Evolutionary conservation across 2,329 filamentous ascomycete genomes (phyloP).

Genomic region (Nigrograna mackinnonii): DNA sequence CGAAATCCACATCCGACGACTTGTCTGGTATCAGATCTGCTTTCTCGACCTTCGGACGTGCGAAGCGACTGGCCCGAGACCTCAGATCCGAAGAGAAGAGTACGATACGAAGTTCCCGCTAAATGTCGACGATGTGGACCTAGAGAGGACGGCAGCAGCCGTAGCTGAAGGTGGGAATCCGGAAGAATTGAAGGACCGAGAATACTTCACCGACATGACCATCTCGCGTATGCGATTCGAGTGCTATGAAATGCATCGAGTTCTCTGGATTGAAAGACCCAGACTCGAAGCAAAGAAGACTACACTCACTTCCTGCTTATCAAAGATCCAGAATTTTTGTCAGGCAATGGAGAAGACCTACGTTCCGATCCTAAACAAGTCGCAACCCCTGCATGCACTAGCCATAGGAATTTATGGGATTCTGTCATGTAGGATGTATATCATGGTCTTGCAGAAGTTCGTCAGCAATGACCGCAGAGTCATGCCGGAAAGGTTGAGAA

Average conservation of each 20-base stretch:
- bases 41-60: conserved; percentile 76
- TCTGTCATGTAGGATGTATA: conserved; percentile 64
- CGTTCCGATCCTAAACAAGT: conserved; percentile 63
- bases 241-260: conserved; percentile 72
- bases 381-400: conserved; percentile 66
- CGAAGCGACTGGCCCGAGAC: conserved; percentile 73
- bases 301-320: conserved; percentile 65
- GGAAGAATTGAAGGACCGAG: conserved; percentile 43
- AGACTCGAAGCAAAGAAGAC: conserved; percentile 64
- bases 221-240: conserved; percentile 72
- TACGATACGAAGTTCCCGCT: conserved; percentile 74
- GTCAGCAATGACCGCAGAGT: conserved; percentile 51
- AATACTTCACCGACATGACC: conserved; percentile 69
- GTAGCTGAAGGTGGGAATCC: conserved; percentile 29
- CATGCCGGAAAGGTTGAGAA: conserved; percentile 66
- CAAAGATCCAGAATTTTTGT: conserved; percentile 71
- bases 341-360: conserved; percentile 68
- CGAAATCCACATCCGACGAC: conserved; percentile 71
- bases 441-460: conserved; percentile 72
- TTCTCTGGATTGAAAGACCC: conserved; percentile 70
- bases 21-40: conserved; percentile 79
- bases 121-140: conserved; percentile 69
- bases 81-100: conserved; percentile 72
- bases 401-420: conserved; percentile 68
- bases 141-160: conserved; percentile 41